Percentiles rank a stretch among this genome's conserved stretches.
phyloP scores from a whole-genome alignment of 345 rosid species.

The Conringia planisiliqua region DNA sequence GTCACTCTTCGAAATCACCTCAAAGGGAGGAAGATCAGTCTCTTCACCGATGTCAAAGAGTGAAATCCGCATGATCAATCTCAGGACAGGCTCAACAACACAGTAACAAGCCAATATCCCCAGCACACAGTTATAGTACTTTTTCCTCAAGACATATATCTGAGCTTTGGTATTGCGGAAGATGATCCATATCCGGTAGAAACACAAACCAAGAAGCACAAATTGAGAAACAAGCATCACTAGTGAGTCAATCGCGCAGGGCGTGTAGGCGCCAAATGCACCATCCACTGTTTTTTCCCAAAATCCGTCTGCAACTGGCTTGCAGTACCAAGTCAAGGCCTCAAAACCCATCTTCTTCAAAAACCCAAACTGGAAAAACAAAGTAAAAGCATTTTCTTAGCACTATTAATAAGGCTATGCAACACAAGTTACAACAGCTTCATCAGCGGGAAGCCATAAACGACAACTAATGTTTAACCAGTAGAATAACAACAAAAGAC shows the following conservation, averaged over 20 bases:
- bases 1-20: conserved; percentile 42
- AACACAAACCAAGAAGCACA: conserved; percentile 65
- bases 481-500: not conserved
- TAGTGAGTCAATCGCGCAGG: conserved; percentile 62
- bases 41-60: conserved; percentile 53
- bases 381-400: not conserved
- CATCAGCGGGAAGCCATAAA: not conserved
- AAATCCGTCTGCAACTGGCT: conserved; percentile 55
- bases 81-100: conserved; percentile 62
- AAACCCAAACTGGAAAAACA: not conserved
- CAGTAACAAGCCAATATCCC: conserved; percentile 65
- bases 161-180: conserved; percentile 50
- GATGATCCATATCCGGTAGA: conserved; percentile 67
- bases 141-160: conserved; percentile 60
- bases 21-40: conserved; percentile 63
- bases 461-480: not conserved
- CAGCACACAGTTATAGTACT: conserved; percentile 54
- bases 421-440: not conserved
- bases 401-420: not conserved
- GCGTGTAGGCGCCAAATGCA: conserved; percentile 75
- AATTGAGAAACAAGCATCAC: conserved; percentile 69
- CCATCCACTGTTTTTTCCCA: conserved; percentile 59
- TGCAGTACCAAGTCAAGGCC: conserved; percentile 76
- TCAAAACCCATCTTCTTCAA: conserved; percentile 48
- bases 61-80: conserved; percentile 65